Percentiles rank a stretch among this genome's conserved stretches.
phyloP scores from a whole-genome alignment of 495 filamentous ascomycete species.

The Barbatosphaeria neglecta region DNA sequence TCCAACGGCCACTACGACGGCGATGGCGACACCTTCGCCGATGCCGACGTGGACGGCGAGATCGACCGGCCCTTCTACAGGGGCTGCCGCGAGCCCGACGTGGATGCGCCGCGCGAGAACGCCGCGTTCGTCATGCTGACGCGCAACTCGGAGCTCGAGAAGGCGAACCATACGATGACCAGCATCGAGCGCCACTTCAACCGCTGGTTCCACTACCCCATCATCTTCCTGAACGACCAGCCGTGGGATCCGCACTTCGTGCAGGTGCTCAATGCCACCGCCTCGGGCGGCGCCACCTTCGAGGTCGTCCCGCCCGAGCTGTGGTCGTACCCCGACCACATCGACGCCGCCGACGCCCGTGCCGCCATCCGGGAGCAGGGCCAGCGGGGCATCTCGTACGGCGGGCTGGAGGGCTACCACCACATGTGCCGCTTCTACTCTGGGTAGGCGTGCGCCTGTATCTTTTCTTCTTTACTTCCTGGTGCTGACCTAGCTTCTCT shows the following conservation, averaged over 20 bases:
- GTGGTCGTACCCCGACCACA: conserved; percentile 93
- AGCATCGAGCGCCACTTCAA: conserved; percentile 97
- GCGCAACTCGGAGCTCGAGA: conserved; percentile 80
- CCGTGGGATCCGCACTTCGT: conserved; percentile 82
- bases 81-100: conserved; percentile 28
- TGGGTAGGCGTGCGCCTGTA: conserved; percentile 43
- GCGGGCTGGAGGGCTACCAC: conserved; percentile 97
- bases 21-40: too few species aligned
- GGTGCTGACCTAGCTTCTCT: not conserved
- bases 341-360: conserved; percentile 66
- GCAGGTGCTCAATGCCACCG: conserved; percentile 63
- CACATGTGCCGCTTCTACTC: conserved; percentile 98
- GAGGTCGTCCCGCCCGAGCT: conserved; percentile 62
- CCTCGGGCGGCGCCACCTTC: conserved; percentile 69
- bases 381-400: conserved; percentile 84
- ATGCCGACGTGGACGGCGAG: conserved; percentile 21
- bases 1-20: too few species aligned
- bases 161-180: conserved; percentile 81
- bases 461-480: not conserved
- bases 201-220: conserved; percentile 91
- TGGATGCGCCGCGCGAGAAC: conserved; percentile 62
- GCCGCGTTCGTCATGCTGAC: conserved; percentile 90
- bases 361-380: conserved; percentile 80
- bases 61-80: conserved; percentile 31
- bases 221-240: conserved; percentile 91